These are phyloP conservation scores for Candida nitratophila DNA, from an alignment of 805 yeast genomes.

Conservation along the genomic window DNA sequence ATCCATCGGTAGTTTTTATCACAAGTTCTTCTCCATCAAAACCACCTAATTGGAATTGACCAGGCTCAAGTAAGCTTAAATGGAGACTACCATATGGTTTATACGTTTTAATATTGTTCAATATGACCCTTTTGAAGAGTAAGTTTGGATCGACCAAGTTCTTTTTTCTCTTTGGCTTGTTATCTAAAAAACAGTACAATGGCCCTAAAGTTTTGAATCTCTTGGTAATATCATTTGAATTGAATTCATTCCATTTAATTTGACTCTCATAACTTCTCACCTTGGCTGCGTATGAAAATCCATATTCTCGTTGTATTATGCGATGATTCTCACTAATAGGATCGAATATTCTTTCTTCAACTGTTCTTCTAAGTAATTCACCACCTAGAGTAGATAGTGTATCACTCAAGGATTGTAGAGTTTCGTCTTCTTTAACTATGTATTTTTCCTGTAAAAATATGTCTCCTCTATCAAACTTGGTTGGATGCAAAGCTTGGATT, in stretches of 20 bases:
- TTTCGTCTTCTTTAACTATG: slow-evolving; percentile 35
- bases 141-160: not conserved
- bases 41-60: slow-evolving; percentile 20
- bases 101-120: slow-evolving; percentile 30
- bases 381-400: slow-evolving; percentile 61
- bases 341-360: slow-evolving; percentile 28
- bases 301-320: slow-evolving; percentile 18
- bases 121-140: slow-evolving; percentile 34
- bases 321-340: slow-evolving; percentile 6
- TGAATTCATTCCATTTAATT: slow-evolving; percentile 39
- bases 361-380: slow-evolving; percentile 37
- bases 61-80: slow-evolving; percentile 8
- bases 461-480: slow-evolving; percentile 74
- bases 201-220: slow-evolving; percentile 50
- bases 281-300: slow-evolving; percentile 52
- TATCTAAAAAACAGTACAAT: slow-evolving; percentile 37
- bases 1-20: slow-evolving; percentile 39
- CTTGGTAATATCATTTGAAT: slow-evolving; percentile 33
- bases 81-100: not conserved
- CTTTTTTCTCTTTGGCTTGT: slow-evolving; percentile 22
- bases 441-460: slow-evolving; percentile 52
- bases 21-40: slow-evolving; percentile 15
- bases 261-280: slow-evolving; percentile 34
- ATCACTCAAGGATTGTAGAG: slow-evolving; percentile 35
- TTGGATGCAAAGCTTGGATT: slow-evolving; percentile 84